Conservation (phyloP, 169 alveolate species). For the Babesia caballi region DNA sequence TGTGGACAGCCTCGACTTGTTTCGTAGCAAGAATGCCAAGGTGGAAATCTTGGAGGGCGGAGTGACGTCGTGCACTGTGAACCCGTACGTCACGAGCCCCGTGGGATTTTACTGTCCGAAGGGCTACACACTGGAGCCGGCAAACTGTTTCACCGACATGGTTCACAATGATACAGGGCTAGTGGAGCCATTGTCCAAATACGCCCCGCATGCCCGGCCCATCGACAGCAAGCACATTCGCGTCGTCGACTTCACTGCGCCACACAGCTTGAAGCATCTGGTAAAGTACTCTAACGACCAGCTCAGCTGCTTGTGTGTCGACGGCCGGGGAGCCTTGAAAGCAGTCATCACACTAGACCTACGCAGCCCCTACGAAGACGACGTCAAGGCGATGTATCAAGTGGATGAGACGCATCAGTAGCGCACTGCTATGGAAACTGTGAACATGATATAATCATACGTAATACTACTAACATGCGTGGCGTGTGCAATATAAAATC, state of each 20-base stretch:
- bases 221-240: constrained; percentile 3
- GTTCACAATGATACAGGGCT: not conserved
- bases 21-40: not conserved
- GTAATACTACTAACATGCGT: too few species aligned
- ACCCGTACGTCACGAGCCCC: constrained; percentile 24
- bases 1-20: constrained; percentile 16
- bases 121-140: constrained; percentile 35
- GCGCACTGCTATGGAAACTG: too few species aligned
- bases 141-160: constrained; percentile 40
- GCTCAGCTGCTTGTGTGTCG: constrained; percentile 14
- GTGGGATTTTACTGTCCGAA: constrained; percentile 65
- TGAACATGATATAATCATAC: too few species aligned
- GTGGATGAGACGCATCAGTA: too few species aligned
- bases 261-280: not conserved
- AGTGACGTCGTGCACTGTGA: constrained; percentile 17
- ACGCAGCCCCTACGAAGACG: too few species aligned
- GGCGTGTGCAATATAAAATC: too few species aligned
- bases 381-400: too few species aligned
- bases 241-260: constrained; percentile 7
- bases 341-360: constrained; percentile 16
- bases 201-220: constrained; percentile 21
- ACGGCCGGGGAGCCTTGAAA: not conserved
- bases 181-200: not conserved
- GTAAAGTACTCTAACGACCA: not conserved
- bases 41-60: not conserved